phyloP scores from a whole-genome alignment of 352 stramenopile genomes.

The Peronospora tabacina region DNA sequence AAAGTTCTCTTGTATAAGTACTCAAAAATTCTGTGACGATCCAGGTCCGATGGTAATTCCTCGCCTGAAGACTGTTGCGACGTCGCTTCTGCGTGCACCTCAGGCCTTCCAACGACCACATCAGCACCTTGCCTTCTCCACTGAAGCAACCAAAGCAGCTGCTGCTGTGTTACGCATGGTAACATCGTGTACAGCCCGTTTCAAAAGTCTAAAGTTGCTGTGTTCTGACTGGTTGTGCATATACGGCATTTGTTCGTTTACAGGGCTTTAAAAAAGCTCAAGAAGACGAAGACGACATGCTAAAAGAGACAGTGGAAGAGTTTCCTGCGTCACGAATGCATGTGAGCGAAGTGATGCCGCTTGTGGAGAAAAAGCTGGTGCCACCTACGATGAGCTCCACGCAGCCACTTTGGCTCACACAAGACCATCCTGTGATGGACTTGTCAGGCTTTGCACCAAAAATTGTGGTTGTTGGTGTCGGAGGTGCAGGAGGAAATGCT shows the following conservation, averaged over 20 bases:
- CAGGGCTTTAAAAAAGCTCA: slow-evolving; percentile 53
- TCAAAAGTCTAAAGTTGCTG: not conserved
- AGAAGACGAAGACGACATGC: slow-evolving; percentile 27
- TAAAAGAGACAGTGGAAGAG: slow-evolving; percentile 1
- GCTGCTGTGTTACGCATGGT: slow-evolving; percentile 68
- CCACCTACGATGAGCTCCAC: slow-evolving; percentile 40
- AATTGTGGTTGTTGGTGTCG: slow-evolving; percentile 84
- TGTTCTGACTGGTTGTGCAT: slow-evolving; percentile 16
- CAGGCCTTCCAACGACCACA: slow-evolving; percentile 7
- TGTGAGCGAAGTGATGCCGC: slow-evolving; percentile 4
- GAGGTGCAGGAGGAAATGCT: slow-evolving; percentile 83
- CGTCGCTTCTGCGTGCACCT: slow-evolving; percentile 29
- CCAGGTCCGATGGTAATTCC: slow-evolving; percentile 31
- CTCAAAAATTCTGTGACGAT: slow-evolving; percentile 13
- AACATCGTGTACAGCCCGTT: not conserved
- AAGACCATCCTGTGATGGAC: slow-evolving; percentile 53
- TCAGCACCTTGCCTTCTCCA: slow-evolving; percentile 39
- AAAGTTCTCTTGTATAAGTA: not conserved
- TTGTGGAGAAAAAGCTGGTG: slow-evolving; percentile 30
- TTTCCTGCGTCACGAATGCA: slow-evolving; percentile 3
- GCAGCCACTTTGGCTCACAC: slow-evolving; percentile 71
- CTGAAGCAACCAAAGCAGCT: slow-evolving; percentile 60
- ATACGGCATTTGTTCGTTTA: not conserved
- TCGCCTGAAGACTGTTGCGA: slow-evolving; percentile 29
- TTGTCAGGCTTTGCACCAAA: slow-evolving; percentile 74